These are phyloP conservation scores for Aspergillus jensenii DNA, from an alignment of 2,329 filamentous ascomycete species.

Conservation along the genomic window DNA sequence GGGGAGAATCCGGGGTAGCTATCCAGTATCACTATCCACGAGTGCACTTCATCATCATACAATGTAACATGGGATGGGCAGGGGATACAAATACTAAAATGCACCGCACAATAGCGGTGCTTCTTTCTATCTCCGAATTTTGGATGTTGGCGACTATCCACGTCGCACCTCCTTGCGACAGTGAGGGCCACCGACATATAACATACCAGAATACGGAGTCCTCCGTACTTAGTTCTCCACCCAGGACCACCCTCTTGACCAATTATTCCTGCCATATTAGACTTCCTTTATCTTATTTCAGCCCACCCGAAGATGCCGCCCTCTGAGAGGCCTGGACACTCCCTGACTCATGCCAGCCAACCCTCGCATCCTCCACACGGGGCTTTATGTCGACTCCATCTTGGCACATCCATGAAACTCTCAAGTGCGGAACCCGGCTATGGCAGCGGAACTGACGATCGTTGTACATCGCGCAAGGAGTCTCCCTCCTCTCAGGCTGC, in stretches of 20 bases:
- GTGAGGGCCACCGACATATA: too few species aligned
- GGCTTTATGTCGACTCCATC: too few species aligned
- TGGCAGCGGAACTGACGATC: constrained; percentile 1
- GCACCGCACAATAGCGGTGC: neutral
- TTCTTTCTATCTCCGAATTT: neutral
- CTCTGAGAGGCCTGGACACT: neutral
- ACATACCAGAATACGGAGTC: too few species aligned
- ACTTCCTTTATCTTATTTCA: neutral
- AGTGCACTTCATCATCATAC: neutral
- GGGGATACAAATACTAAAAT: neutral
- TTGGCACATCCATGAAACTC: neutral
- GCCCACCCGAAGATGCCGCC: neutral
- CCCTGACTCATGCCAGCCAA: neutral
- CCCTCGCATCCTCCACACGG: too few species aligned
- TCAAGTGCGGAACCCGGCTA: constrained; percentile 4
- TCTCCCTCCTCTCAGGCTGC: neutral
- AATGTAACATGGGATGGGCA: neutral
- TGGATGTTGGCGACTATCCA: neutral
- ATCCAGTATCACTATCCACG: neutral
- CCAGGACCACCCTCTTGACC: neutral
- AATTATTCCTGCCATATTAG: neutral
- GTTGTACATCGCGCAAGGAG: too few species aligned
- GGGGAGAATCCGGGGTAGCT: constrained; percentile 3
- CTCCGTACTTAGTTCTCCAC: neutral
- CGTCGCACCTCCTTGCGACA: too few species aligned